Evolutionary conservation across 2,329 filamentous ascomycete genomes (phyloP).

Genomic region (Aspergillus ruber): DNA sequence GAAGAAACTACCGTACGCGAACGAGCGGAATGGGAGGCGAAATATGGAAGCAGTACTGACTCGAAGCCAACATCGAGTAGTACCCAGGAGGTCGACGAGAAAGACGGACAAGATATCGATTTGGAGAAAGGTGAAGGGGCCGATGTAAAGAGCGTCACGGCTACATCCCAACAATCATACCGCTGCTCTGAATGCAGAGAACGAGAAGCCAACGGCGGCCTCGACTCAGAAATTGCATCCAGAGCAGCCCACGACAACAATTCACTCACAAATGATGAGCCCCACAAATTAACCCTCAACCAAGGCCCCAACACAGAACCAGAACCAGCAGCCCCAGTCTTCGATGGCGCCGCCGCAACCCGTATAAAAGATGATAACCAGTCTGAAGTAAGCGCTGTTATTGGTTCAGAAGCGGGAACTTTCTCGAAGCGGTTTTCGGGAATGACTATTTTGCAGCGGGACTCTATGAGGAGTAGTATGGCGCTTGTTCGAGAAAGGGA

Average conservation of each 20-base stretch:
- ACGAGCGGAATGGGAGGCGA: slow-evolving; percentile 63
- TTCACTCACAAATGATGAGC: not conserved
- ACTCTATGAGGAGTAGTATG: slow-evolving; percentile 18
- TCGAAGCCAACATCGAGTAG: slow-evolving; percentile 21
- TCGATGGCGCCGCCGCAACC: slow-evolving; percentile 11
- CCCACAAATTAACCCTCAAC: not conserved
- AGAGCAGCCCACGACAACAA: not conserved
- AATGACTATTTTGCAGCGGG: slow-evolving; percentile 17
- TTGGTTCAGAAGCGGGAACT: slow-evolving; percentile 30
- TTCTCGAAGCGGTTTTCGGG: slow-evolving; percentile 27
- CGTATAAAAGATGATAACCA: slow-evolving; percentile 46
- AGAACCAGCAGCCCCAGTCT: slow-evolving; percentile 12
- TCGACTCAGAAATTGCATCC: slow-evolving; percentile 5
- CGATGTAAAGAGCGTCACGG: slow-evolving; percentile 19
- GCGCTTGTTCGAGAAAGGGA: slow-evolving; percentile 21
- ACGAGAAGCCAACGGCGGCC: slow-evolving; percentile 9
- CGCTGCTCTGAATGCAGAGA: slow-evolving; percentile 15
- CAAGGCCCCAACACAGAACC: slow-evolving; percentile 2
- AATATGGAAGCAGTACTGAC: slow-evolving; percentile 59
- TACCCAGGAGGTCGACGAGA: slow-evolving; percentile 19
- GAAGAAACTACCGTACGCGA: slow-evolving; percentile 42
- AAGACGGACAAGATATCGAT: slow-evolving; percentile 6
- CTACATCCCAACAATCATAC: slow-evolving; percentile 12
- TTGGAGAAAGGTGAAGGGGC: slow-evolving; percentile 16
- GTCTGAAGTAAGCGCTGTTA: slow-evolving; percentile 61